Evolutionary conservation across 1,139 yeast genomes (phyloP).

Genomic region (Yamadazyma aaseri): DNA sequence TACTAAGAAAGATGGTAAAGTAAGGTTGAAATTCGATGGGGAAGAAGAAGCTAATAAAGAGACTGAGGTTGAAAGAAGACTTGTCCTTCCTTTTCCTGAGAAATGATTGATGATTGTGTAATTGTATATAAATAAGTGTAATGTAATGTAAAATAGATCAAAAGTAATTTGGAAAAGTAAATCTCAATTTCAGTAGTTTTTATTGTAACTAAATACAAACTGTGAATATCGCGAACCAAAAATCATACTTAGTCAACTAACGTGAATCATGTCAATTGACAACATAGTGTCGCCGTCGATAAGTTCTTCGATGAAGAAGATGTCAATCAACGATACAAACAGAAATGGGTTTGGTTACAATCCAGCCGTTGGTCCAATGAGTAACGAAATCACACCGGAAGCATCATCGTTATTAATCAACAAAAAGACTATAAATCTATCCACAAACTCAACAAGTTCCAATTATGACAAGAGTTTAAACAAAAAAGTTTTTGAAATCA

Average conservation of each 20-base stretch:
- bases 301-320: slow-evolving; percentile 29
- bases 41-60: slow-evolving; percentile 97
- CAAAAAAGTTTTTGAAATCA: slow-evolving; percentile 65
- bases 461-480: slow-evolving; percentile 68
- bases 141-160: too few species aligned
- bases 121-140: too few species aligned
- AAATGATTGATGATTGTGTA: too few species aligned
- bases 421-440: slow-evolving; percentile 31
- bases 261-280: slow-evolving; percentile 30
- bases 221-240: slow-evolving; percentile 1
- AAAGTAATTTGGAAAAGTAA: too few species aligned
- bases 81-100: slow-evolving; percentile 75
- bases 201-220: too few species aligned
- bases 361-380: slow-evolving; percentile 42
- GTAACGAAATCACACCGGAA: slow-evolving; percentile 39
- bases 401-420: slow-evolving; percentile 34
- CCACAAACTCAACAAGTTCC: slow-evolving; percentile 33
- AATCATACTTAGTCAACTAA: not conserved
- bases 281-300: slow-evolving; percentile 41
- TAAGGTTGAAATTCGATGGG: slow-evolving; percentile 86
- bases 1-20: slow-evolving; percentile 69
- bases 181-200: too few species aligned
- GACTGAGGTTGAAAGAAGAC: slow-evolving; percentile 84
- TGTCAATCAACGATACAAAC: slow-evolving; percentile 35
- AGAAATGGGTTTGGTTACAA: slow-evolving; percentile 45